Percentiles rank a stretch among this genome's conserved stretches.
Evolutionary conservation across 257 asterid genomes (phyloP).

Genomic region (Scutellaria baicalensis): DNA sequence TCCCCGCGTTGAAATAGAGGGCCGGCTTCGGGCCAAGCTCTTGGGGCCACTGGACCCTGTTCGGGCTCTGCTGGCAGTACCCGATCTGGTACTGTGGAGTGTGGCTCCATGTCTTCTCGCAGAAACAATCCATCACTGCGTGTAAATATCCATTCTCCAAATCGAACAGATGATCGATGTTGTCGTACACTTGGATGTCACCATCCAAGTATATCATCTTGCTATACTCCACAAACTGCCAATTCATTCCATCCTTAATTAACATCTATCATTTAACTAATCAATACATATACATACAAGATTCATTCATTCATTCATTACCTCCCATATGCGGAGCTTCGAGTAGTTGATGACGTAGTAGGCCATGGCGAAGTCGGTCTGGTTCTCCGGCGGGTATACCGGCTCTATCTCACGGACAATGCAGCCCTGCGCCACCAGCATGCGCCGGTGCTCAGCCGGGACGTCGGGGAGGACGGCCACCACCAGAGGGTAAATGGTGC

Average conservation of each 20-base stretch:
- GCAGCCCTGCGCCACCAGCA: slow-evolving; percentile 48
- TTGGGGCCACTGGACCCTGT: slow-evolving; percentile 33
- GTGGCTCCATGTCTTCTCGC: slow-evolving; percentile 47
- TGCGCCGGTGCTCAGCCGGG: slow-evolving; percentile 48
- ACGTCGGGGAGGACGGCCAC: slow-evolving; percentile 53
- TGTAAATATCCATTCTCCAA: slow-evolving; percentile 27
- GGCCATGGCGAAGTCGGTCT: slow-evolving; percentile 49
- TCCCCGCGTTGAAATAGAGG: slow-evolving; percentile 53
- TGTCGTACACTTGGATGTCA: slow-evolving; percentile 44
- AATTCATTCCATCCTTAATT: no score
- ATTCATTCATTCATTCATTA: no score
- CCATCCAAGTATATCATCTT: slow-evolving; percentile 55
- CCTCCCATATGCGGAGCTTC: slow-evolving; percentile 58
- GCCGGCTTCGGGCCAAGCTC: slow-evolving; percentile 38
- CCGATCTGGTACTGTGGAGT: slow-evolving; percentile 34
- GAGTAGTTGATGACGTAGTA: slow-evolving; percentile 54
- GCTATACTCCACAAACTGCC: slow-evolving; percentile 60
- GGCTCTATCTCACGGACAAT: slow-evolving; percentile 44
- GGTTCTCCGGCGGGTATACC: slow-evolving; percentile 44
- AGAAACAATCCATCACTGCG: slow-evolving; percentile 55
- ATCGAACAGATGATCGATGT: slow-evolving; percentile 42
- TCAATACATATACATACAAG: no score
- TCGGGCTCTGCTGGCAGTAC: slow-evolving; percentile 48
- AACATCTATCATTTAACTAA: background rate
- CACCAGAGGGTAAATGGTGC: slow-evolving; percentile 37